These are phyloP conservation scores for Ceratocystis papillata DNA, from an alignment of 2,329 filamentous ascomycete species.

Conservation along the genomic window DNA sequence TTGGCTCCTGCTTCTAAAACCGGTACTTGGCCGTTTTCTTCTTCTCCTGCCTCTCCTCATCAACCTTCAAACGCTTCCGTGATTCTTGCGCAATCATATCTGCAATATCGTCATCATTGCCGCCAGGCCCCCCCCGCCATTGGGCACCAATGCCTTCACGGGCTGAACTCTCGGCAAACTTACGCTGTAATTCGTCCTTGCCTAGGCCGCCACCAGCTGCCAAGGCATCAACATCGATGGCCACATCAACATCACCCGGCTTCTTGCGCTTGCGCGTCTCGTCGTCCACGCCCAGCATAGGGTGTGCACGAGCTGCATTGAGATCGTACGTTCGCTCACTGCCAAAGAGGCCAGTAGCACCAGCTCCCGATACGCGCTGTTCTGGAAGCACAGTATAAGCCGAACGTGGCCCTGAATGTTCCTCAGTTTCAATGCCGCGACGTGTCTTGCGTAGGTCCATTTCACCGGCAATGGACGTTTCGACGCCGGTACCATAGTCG, in stretches of 20 bases:
- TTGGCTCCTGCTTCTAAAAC: conserved; percentile 31
- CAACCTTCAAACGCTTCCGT: conserved; percentile 78
- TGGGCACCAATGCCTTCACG: conserved; percentile 57
- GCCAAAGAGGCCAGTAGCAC: conserved; percentile 77
- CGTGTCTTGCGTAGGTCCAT: conserved; percentile 80
- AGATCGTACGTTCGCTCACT: conserved; percentile 91
- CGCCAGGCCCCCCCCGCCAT: conserved; percentile 37
- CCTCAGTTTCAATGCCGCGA: conserved; percentile 79
- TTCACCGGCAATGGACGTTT: conserved; percentile 70
- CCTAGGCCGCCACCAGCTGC: conserved; percentile 62
- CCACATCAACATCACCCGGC: conserved; percentile 87
- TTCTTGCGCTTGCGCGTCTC: conserved; percentile 80
- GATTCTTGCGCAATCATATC: conserved; percentile 95
- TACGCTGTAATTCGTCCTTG: conserved; percentile 70
- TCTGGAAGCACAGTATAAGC: conserved; percentile 88
- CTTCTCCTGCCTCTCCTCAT: conserved; percentile 65
- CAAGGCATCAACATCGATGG: conserved; percentile 75
- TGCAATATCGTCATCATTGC: conserved; percentile 75
- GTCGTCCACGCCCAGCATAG: conserved; percentile 71
- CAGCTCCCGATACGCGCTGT: conserved; percentile 30
- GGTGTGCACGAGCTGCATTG: conserved; percentile 47
- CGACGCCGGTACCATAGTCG: conserved; percentile 57
- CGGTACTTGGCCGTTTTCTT: conserved; percentile 46
- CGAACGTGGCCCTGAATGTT: conserved; percentile 59
- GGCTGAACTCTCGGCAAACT: conserved; percentile 63